Base-by-base conservation (phyloP, 2,329 filamentous ascomycete genomes). In the Monilinia fructigena region DNA sequence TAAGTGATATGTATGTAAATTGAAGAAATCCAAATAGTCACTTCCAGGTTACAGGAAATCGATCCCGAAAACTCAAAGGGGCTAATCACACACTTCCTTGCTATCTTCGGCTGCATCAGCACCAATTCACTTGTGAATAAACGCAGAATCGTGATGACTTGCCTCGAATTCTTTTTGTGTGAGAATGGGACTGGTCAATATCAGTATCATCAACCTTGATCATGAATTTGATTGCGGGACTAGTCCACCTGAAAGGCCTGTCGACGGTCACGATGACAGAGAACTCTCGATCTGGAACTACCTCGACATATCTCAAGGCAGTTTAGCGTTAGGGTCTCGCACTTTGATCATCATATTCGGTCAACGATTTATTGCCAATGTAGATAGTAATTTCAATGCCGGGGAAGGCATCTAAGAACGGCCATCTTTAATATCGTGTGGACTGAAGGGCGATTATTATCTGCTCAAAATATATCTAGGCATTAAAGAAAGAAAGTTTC, bases 271-370 rank as follows among this genome's bases (percentile, higher is more conserved):
- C n/a, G 35, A 10, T 50, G 3, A 23, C 35, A 1, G 12, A 18
- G 45, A 38, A 52, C 2, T 23, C 45, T 23, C 35, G 12, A 2
- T 53, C 12, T 35, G 20, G 45, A 20, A 62, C 18, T 8, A 52
- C n/a, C 40, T 53, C 59, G 48, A 62, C 35, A 28, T 40, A 62
- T 20, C 38, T 38, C n/a, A n/a, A 26, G 14, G 38, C 48, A 26
- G 12, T 65, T 20, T 5, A 20, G n/a, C 31, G n/a, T 10, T 35
- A 38, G 10, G 61, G 4, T 14, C 64, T 35, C 26, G 54, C 45
- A 6, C 4, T 28, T 1, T 7, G 11, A 18, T 54, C 38, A 50
- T 52, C 40, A 12, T 47, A 35, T 63, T 63, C 18, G 6, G 16
- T 8, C 6, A 54, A 20, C 14, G 35, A 10, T 14, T 47, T 5